Evolutionary conservation across 306 rosid species (phyloP).

Genomic region (Pyrus bretschneideri): DNA sequence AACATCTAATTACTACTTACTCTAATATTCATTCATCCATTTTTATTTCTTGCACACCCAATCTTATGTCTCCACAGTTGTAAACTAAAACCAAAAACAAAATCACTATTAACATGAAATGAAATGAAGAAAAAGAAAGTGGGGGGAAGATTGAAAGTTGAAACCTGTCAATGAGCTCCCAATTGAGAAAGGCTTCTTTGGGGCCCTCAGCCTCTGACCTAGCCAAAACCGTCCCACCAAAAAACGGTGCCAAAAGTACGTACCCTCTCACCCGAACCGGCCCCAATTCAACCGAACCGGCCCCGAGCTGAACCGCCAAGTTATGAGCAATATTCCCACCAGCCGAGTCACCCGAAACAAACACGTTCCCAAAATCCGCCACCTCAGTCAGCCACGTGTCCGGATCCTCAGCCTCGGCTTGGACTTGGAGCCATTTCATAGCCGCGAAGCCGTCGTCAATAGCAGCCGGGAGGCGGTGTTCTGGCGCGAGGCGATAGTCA

Average conservation of each 20-base stretch:
- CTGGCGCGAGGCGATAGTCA: slow-evolving; percentile 79
- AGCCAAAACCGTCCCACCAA: slow-evolving; percentile 50
- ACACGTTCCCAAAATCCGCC: slow-evolving; percentile 58
- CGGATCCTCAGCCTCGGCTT: slow-evolving; percentile 33
- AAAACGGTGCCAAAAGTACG: slow-evolving; percentile 68
- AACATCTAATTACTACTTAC: too few species aligned
- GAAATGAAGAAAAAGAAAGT: too few species aligned
- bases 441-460: slow-evolving; percentile 58
- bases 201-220: slow-evolving; percentile 69
- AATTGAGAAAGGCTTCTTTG: slow-evolving; percentile 70
- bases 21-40: too few species aligned
- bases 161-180: slow-evolving; percentile 63
- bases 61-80: too few species aligned
- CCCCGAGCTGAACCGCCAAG: slow-evolving; percentile 47
- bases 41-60: too few species aligned
- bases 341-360: slow-evolving; percentile 79
- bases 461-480: slow-evolving; percentile 64
- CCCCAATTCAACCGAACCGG: slow-evolving; percentile 37
- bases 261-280: slow-evolving; percentile 62
- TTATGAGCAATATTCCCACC: slow-evolving; percentile 75
- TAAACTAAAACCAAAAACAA: too few species aligned
- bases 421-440: slow-evolving; percentile 61
- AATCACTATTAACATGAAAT: not conserved
- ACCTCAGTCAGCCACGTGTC: slow-evolving; percentile 61
- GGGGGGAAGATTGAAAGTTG: not conserved